These are phyloP conservation scores for Candolleomyces efflorescens DNA, from an alignment of 768 basidiomycete species.

Conservation along the genomic window DNA sequence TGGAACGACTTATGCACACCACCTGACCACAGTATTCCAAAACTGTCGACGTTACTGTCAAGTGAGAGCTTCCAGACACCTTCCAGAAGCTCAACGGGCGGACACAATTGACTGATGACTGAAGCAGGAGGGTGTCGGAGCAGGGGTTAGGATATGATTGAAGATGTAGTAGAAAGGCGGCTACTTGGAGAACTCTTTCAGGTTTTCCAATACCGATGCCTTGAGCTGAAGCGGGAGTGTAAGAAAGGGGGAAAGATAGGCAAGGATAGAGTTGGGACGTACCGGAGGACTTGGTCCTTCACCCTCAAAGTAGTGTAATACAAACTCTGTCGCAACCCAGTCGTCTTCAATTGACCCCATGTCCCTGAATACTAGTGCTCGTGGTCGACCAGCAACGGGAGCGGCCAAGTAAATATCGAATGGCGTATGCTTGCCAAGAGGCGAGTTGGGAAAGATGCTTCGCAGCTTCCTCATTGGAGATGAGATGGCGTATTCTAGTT, in stretches of 20 bases:
- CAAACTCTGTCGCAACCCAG: constrained; percentile 72
- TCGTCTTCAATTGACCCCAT: constrained; percentile 67
- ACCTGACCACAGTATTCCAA: too few species aligned
- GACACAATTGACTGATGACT: too few species aligned
- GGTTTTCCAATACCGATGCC: constrained; percentile 39
- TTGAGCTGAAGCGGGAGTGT: constrained; percentile 38
- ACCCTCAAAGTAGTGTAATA: constrained; percentile 72
- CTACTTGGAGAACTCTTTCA: constrained; percentile 30
- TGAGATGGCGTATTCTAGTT: constrained; percentile 52
- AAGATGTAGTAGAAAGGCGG: not conserved
- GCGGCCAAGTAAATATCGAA: constrained; percentile 67
- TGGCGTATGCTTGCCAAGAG: constrained; percentile 60
- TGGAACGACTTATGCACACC: too few species aligned
- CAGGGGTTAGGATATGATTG: not conserved
- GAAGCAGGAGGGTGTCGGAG: too few species aligned
- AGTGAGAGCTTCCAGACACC: too few species aligned
- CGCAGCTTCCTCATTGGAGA: constrained; percentile 70
- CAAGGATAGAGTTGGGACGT: constrained; percentile 20
- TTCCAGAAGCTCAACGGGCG: too few species aligned
- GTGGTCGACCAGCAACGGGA: constrained; percentile 46
- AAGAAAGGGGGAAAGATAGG: not conserved
- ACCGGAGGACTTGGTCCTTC: constrained; percentile 69
- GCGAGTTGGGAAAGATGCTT: constrained; percentile 69
- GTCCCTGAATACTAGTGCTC: constrained; percentile 64
- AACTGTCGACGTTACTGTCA: too few species aligned